Base-by-base conservation (phyloP, 1,139 yeast species). In the Sugiyamaella pinicola region DNA sequence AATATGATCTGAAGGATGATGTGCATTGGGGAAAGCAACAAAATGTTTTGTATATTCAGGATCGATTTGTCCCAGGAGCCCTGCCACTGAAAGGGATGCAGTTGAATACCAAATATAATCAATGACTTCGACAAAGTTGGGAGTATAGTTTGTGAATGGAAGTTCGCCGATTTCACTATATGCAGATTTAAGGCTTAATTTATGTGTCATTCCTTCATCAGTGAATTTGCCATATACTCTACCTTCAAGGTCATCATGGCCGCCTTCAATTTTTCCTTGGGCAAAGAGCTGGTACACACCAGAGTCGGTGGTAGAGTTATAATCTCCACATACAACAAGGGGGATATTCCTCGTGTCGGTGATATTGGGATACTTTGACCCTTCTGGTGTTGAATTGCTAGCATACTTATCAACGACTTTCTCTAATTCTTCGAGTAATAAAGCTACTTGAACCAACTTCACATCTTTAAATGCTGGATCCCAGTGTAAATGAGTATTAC, bases 401-500 rank as follows among this genome's bases (percentile, higher is more conserved):
- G 78, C 79, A 54, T 79, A 76, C 58, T 80, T 83, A 65, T 80
- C 80, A 50, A 82, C 71, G 41, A 85, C 70, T 2, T 73, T 73
- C 66, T 89, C 95, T 64, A 93, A 73, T 70, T 93, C 96, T 66
- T 93, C 98, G 67, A 95, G 74, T 59, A 95, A 75, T 45, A 93
- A 85, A 46, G 96, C 97, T 52, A 88, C 93, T 75, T 95, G 99
- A 71, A 95, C 85, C 7, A 97, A 82, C 71, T 95, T 95, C 55
- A 95, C 99, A 73, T 95, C 99, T 68, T 89, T 88, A 68, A 84
- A 88, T 47, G 89, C 90, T 8, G 99, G 99, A 73, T 93, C 98
- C 98, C 99, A 95, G 70, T 91, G 97, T 69, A 93, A 81, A 77
- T 95, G 99, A 0, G 99, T 91, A 64, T 91, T 93, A 2, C 87